Conservation (phyloP, 768 basidiomycete genomes). For the Hericium rajendrae region DNA sequence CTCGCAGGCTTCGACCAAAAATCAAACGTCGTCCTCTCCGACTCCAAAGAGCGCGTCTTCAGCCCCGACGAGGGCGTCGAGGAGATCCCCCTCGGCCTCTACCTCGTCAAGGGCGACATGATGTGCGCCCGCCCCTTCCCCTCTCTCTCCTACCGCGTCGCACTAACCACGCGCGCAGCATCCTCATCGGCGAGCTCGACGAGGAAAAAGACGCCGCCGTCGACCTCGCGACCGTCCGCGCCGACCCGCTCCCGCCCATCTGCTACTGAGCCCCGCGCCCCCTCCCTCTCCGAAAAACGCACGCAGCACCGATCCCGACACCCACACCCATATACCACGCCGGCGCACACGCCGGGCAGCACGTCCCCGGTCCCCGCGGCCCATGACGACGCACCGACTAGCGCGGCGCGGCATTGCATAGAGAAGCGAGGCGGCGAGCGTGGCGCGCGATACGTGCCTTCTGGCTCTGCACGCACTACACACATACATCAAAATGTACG, state of each 20-base stretch:
- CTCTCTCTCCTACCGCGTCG: neutral
- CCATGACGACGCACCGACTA: too few species aligned
- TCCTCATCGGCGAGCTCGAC: conserved; percentile 81
- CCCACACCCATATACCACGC: too few species aligned
- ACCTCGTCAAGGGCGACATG: conserved; percentile 97
- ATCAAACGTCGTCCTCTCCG: conserved; percentile 91
- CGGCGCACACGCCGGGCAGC: too few species aligned
- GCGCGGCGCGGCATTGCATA: too few species aligned
- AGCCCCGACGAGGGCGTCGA: conserved; percentile 87
- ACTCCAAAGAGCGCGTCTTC: conserved; percentile 89
- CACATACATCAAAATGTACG: too few species aligned
- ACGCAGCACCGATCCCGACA: too few species aligned
- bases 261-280: conserved; percentile 42
- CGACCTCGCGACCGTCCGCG: conserved; percentile 70
- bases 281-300: too few species aligned
- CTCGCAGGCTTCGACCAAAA: conserved; percentile 92
- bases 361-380: too few species aligned
- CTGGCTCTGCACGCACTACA: too few species aligned
- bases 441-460: too few species aligned
- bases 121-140: conserved; percentile 52
- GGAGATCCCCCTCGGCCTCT: conserved; percentile 88
- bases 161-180: conserved; percentile 30
- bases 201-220: conserved; percentile 66
- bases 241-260: conserved; percentile 80
- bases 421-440: too few species aligned